Evolutionary conservation across 345 rosid genomes (phyloP), one percentile per base, ranked within the genome.

Genomic region (Populus euphratica): DNA sequence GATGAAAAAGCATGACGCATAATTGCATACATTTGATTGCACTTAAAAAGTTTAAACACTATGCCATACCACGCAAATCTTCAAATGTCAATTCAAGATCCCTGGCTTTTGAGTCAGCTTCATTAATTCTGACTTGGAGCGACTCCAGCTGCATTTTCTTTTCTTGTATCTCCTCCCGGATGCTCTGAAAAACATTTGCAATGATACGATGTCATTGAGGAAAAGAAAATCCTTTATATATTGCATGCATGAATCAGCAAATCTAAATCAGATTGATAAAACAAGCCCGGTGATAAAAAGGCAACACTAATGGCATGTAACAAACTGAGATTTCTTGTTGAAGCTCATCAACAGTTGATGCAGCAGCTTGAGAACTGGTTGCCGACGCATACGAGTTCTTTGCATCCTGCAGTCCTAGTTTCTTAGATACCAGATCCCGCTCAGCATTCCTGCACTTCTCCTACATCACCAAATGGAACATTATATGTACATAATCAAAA

Each of bases 301-400:
- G 11, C 43, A 74, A 61, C 52, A 14, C 8, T 27, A 61, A 71
- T 16, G 61, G 76, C 68, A 71, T 4, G 66, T 50, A 75, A 82
- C 96, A 77, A 80, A 96, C 98, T 67, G 88, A 86, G 81, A 93
- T 90, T 85, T 96, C 99, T 87, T 85, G 88, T 73, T 70, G 83
- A 82, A 91, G 92, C 86, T 96, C 97, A 76, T 91, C 90, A 80
- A 91, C 91, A 79, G 84, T 85, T 81, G 93, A 88, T 65, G 80
- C 81, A 70, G 90, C 52, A 47, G 52, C 56, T 69, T 87, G 73
- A 70, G 81, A 27, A 72, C 80, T 86, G 49, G 85, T 81, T 77
- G 87, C 93, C 41, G 84, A 83, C 77, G 72, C 86, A 75, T 72
- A 68, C 70, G 90, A 86, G 8, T 86, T 92, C 86, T 90, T 83